Evolutionary conservation across 441 rosid genomes (phyloP).

Genomic region (Populus hybrid): DNA sequence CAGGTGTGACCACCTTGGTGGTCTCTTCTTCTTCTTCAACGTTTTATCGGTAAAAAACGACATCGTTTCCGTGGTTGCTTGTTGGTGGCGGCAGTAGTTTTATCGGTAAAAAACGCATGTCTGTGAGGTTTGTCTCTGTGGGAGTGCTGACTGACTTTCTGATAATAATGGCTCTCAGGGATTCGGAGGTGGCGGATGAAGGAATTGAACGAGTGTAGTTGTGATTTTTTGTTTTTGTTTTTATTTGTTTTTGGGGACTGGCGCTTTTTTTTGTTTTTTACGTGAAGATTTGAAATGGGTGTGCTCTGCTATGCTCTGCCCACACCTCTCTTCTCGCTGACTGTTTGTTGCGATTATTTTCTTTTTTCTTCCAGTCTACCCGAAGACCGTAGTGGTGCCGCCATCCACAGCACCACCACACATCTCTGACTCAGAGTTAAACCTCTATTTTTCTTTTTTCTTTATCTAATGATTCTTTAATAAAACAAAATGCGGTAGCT

Average conservation of each 20-base stretch:
- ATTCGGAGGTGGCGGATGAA: background rate
- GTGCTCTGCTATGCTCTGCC: background rate
- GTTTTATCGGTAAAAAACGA: slow-evolving; percentile 38
- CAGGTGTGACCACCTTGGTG: slow-evolving; percentile 63
- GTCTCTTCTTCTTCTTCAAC: slow-evolving; percentile 45
- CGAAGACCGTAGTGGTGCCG: no score
- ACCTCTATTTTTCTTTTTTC: no score
- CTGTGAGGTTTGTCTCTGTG: background rate
- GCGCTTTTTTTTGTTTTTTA: slow-evolving; percentile 16
- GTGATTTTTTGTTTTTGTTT: background rate
- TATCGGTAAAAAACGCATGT: background rate
- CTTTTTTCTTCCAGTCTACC: no score
- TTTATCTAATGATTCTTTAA: no score
- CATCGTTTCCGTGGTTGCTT: slow-evolving; percentile 25
- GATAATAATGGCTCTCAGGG: no score
- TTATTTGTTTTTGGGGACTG: background rate
- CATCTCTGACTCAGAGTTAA: no score
- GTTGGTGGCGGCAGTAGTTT: background rate
- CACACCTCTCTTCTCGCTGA: background rate
- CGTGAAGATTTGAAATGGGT: slow-evolving; percentile 13
- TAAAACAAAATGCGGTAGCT: no score
- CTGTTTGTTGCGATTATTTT: no score
- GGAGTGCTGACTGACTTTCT: background rate
- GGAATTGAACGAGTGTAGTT: background rate
- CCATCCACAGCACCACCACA: no score